Conservation (phyloP, 169 alveolate genomes). For the Babesia ovata region DNA sequence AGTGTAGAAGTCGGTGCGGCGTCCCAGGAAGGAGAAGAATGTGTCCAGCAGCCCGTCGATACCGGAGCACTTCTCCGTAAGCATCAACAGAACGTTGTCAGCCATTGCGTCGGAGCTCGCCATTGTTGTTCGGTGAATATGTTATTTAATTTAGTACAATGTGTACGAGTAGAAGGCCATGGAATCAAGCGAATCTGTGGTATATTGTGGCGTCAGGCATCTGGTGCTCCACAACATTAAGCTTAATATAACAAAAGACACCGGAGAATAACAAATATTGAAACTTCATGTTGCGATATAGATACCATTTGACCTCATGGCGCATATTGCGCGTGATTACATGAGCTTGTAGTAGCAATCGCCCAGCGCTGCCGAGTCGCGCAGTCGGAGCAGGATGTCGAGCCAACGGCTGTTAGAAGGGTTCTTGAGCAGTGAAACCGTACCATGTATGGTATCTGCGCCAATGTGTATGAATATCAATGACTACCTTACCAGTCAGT, state of each 20-base stretch:
- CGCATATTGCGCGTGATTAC: background rate
- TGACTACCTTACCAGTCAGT: conserved; percentile 1
- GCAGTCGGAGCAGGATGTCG: conserved; percentile 28
- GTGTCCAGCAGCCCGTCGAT: conserved; percentile 90
- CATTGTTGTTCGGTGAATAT: conserved; percentile 35
- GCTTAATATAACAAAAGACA: background rate
- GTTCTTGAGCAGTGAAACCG: conserved; percentile 13
- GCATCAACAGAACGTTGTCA: conserved; percentile 88
- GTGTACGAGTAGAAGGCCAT: background rate
- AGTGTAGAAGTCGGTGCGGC: conserved; percentile 94
- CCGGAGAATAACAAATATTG: background rate
- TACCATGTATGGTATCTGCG: conserved; percentile 3
- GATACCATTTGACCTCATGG: background rate
- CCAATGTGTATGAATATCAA: background rate
- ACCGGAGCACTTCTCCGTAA: conserved; percentile 92
- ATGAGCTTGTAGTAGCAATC: conserved; percentile 34
- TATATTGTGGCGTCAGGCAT: too few species aligned
- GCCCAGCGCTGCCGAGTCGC: conserved; percentile 10
- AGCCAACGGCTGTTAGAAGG: conserved; percentile 19
- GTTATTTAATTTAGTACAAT: background rate
- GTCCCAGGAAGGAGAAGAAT: conserved; percentile 91
- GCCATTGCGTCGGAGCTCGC: conserved; percentile 56
- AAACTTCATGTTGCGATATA: background rate
- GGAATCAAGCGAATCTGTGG: too few species aligned
- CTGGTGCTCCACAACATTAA: too few species aligned